Percentiles rank a stretch among this genome's conserved stretches.
Conservation (phyloP, 495 filamentous ascomycete genomes). For the Parmelia sp. region DNA sequence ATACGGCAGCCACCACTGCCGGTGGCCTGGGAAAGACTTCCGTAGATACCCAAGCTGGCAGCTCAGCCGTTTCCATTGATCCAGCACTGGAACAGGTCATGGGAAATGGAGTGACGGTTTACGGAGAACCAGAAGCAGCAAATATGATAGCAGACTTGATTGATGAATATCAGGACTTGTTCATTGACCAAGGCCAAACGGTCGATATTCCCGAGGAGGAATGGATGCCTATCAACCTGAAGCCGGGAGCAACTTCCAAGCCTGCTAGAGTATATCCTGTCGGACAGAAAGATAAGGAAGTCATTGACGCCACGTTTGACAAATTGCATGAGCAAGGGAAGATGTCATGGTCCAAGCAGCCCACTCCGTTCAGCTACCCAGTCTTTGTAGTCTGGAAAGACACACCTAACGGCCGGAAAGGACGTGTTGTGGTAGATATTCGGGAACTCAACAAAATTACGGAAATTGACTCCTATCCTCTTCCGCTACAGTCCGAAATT, state of each 20-base stretch:
- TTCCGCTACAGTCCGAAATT: background rate
- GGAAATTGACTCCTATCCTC: background rate
- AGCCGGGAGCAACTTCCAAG: background rate
- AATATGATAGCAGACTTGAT: too few relatives aligned
- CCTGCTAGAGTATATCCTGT: background rate
- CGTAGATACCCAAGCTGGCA: too few relatives aligned
- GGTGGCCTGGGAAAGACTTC: too few relatives aligned
- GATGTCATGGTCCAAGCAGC: background rate
- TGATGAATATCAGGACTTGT: background rate
- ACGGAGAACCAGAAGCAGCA: too few relatives aligned
- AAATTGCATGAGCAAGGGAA: background rate
- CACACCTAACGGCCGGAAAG: background rate
- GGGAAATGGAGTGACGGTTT: too few relatives aligned
- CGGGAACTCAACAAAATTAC: background rate
- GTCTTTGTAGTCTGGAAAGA: background rate
- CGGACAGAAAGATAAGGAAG: background rate
- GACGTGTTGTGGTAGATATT: background rate
- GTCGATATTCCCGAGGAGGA: conserved; percentile 1
- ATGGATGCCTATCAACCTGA: conserved; percentile 5
- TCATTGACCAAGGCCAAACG: background rate
- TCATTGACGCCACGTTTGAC: background rate
- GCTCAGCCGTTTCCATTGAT: too few relatives aligned
- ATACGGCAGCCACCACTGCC: too few relatives aligned
- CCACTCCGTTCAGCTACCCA: background rate
- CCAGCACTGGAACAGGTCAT: background rate